Conservation (phyloP, 2,329 filamentous ascomycete species). For the Albophoma yamanashiensis region DNA sequence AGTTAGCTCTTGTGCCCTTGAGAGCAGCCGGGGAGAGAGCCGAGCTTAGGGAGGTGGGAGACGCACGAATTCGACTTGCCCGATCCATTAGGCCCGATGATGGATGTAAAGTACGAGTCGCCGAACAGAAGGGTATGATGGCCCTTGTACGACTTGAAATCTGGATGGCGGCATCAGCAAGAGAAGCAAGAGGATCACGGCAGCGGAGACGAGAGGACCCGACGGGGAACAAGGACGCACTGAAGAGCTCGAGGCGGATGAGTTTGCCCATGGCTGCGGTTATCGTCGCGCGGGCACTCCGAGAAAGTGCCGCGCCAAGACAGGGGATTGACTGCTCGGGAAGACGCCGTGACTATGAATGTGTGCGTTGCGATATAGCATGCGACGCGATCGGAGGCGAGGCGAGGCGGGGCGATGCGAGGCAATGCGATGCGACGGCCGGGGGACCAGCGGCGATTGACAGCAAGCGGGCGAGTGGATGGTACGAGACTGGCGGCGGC, state of each 20-base stretch:
- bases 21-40: background rate
- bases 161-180: conserved; percentile 29
- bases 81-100: conserved; percentile 98
- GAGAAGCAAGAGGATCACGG: background rate
- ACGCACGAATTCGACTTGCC: conserved; percentile 95
- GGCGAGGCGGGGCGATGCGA: background rate
- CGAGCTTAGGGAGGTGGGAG: background rate
- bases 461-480: background rate
- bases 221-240: conserved; percentile 36
- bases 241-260: conserved; percentile 87
- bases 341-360: background rate
- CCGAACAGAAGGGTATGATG: conserved; percentile 91
- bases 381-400: background rate
- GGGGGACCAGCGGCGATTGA: background rate
- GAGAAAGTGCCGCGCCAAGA: background rate
- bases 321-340: background rate
- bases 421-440: background rate
- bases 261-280: conserved; percentile 78
- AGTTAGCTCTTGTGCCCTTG: conserved; percentile 1
- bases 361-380: background rate
- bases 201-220: background rate
- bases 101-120: conserved; percentile 97
- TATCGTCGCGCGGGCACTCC: background rate
- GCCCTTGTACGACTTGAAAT: conserved; percentile 99
- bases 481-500: background rate